Evolutionary conservation across 176 grass and related monocot genomes (phyloP), one percentile per base, ranked within the genome.

Genomic region (Cymbopogon citratus): DNA sequence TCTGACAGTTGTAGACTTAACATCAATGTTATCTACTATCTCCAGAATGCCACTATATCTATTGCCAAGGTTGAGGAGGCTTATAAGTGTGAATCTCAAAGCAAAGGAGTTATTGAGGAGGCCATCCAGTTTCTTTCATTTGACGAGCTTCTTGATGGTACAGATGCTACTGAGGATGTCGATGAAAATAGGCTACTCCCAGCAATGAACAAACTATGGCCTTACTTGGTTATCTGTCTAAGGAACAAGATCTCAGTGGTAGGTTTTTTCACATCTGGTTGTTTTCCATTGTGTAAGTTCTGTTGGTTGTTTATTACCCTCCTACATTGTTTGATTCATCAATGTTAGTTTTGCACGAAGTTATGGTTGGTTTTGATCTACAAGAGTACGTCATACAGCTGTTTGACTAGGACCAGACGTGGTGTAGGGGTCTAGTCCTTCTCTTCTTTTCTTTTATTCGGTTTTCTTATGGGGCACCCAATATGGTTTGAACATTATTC

Each of bases 191-290:
- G 92, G 84, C 76, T 98, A 67, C 90, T 91, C 46, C 95, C 95
- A 76, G 90, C 90, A 76, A 88, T 98, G 92, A 94, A 95, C 85
- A 98, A 93, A 75, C 92, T 98, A 66, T 98, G 95, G 95, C 92
- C 92, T 39, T 95, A 93, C 72, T 73, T 93, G 64, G 70, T 98
- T 85, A 89, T 95, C 63, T 98, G 92, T 81, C 92, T 98, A 71
- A 93, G 87, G 79, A 95, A 95, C 87, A 98, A 93, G 86, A 91
- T 95, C 67, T 90, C 95, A 65, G 85, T 93, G 90, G 92, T 98
- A 81, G 56, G 59, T 38, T 81, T 76, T 77, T 63, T 83, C 76
- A 59, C 26, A 36, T 76, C 60, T 70, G 7, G 70, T 79, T 70
- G 12, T 67, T 86, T 87, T 84, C 68, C 62, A 24, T 63, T 21